Percentiles rank a stretch among this genome's conserved stretches.
These are phyloP conservation scores for Parastagonospora avenae DNA, from an alignment of 2,329 filamentous ascomycete species.

Conservation along the genomic window DNA sequence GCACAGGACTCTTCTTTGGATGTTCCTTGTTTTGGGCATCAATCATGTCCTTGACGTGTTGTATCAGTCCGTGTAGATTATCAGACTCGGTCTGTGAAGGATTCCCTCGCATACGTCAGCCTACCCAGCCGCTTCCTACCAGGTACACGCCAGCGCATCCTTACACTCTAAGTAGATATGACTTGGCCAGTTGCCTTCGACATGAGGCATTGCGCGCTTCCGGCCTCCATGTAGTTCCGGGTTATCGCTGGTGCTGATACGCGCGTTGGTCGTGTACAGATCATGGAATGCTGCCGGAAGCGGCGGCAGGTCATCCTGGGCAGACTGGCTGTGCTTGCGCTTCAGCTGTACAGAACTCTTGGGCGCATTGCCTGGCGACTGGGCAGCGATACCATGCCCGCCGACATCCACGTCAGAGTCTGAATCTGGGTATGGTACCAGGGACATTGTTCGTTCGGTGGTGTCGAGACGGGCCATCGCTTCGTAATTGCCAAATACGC, in stretches of 20 bases:
- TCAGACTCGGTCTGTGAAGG: conserved; percentile 42
- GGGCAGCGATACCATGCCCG: conserved; percentile 8
- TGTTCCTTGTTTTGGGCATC: conserved; percentile 23
- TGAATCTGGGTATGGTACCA: conserved; percentile 58
- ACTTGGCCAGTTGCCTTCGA: conserved; percentile 88
- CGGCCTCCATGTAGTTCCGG: conserved; percentile 84
- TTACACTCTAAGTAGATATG: conserved; percentile 93
- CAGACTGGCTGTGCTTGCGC: conserved; percentile 36
- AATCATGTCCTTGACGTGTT: conserved; percentile 27
- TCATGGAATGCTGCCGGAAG: conserved; percentile 83
- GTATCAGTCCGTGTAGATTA: conserved; percentile 35
- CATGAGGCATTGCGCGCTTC: conserved; percentile 79
- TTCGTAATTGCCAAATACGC: conserved; percentile 22
- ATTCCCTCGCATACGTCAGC: conserved; percentile 45
- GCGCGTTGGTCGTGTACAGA: conserved; percentile 82
- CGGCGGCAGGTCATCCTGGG: conserved; percentile 63
- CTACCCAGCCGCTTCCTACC: conserved; percentile 16
- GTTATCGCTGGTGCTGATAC: conserved; percentile 79
- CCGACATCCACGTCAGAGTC: conserved; percentile 55
- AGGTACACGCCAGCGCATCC: conserved; percentile 38
- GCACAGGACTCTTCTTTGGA: conserved; percentile 29
- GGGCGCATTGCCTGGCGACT: conserved; percentile 13
- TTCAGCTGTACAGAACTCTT: conserved; percentile 22
- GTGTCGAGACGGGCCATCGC: conserved; percentile 18
- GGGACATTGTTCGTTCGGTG: conserved; percentile 33